These are phyloP conservation scores for Colletotrichum brevisporum DNA, from an alignment of 2,329 filamentous ascomycete species.

Conservation along the genomic window DNA sequence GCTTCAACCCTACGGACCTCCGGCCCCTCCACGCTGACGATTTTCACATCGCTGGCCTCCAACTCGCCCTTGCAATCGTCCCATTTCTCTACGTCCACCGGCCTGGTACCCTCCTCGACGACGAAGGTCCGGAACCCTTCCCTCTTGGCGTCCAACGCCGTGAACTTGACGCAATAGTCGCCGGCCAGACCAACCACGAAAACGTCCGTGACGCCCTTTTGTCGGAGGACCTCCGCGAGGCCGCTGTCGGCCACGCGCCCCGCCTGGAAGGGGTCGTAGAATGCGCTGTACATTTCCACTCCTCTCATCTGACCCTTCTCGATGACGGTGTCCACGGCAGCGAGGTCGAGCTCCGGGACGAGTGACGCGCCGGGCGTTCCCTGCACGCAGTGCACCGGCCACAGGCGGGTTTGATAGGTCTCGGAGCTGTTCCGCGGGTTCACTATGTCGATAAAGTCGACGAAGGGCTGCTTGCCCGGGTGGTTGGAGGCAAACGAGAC, in stretches of 20 bases:
- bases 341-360: slow-evolving; percentile 76
- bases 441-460: slow-evolving; percentile 72
- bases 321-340: slow-evolving; percentile 74
- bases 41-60: slow-evolving; percentile 68
- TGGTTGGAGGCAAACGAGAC: slow-evolving; percentile 93
- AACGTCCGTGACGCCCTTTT: slow-evolving; percentile 78
- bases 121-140: slow-evolving; percentile 85
- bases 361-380: slow-evolving; percentile 79
- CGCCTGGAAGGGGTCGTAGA: slow-evolving; percentile 82
- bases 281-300: slow-evolving; percentile 96
- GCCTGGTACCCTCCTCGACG: slow-evolving; percentile 82
- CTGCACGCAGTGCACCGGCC: slow-evolving; percentile 93
- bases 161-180: slow-evolving; percentile 90
- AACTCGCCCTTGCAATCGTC: slow-evolving; percentile 67
- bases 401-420: slow-evolving; percentile 78
- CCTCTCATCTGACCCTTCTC: slow-evolving; percentile 82
- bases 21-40: slow-evolving; percentile 70
- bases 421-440: slow-evolving; percentile 77
- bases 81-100: slow-evolving; percentile 77
- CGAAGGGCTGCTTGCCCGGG: slow-evolving; percentile 75
- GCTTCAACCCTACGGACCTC: slow-evolving; percentile 66
- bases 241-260: slow-evolving; percentile 74
- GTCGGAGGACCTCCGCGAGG: slow-evolving; percentile 70
- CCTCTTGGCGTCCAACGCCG: slow-evolving; percentile 81
- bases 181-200: slow-evolving; percentile 89